phyloP scores from a whole-genome alignment of 1,284 basidiomycete genomes.

The Ceratobasidium theobromae region DNA sequence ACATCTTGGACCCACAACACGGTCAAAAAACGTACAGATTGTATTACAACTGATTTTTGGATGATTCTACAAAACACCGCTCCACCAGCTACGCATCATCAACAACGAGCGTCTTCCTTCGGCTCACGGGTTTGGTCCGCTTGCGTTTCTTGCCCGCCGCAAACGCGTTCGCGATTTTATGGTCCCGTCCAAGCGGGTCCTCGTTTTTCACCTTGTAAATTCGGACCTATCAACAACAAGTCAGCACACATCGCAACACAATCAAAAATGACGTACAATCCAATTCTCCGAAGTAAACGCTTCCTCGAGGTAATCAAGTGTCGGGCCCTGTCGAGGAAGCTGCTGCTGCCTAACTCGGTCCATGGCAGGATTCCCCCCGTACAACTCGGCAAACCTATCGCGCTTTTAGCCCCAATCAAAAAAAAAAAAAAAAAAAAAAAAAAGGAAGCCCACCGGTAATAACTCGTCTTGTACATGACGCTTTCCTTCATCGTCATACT shows the following conservation, averaged over 20 bases:
- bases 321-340: conserved; percentile 71
- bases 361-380: conserved; percentile 67
- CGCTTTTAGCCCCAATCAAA: no score
- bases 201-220: conserved; percentile 98
- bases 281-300: conserved; percentile 98
- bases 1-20: no score
- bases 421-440: no score
- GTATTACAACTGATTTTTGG: conserved; percentile 10
- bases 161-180: conserved; percentile 85
- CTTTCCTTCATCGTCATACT: conserved; percentile 91
- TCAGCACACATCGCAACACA: conserved; percentile 2
- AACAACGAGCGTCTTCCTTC: conserved; percentile 15
- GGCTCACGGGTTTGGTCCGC: conserved; percentile 52
- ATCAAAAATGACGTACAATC: conserved; percentile 65
- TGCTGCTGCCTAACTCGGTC: conserved; percentile 86
- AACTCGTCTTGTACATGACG: conserved; percentile 98
- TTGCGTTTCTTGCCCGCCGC: conserved; percentile 84
- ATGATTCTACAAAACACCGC: no score
- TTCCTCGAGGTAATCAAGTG: conserved; percentile 87
- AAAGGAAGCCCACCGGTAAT: conserved; percentile 81
- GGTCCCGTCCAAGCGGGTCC: conserved; percentile 85
- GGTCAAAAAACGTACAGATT: no score
- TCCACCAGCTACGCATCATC: conserved; percentile 19
- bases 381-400: conserved; percentile 81
- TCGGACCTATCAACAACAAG: conserved; percentile 58